Evolutionary conservation across 108 stramenopile genomes (phyloP), one percentile per base, ranked within the genome.

Genomic region (Chaetoceros tenuissimus): DNA sequence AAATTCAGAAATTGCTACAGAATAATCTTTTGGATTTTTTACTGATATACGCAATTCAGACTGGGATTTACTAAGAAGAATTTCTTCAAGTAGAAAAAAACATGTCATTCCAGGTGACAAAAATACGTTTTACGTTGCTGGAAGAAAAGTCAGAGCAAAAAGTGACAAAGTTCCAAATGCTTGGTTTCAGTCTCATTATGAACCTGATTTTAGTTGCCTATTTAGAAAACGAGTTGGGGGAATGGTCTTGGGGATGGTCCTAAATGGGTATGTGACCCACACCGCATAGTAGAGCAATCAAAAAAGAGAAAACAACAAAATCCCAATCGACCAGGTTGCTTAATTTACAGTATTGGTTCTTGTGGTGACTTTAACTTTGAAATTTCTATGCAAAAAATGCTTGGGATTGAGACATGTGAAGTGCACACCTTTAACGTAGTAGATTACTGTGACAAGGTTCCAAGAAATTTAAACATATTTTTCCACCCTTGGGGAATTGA

Each of bases 251-350:
- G 76, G 7, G 79, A 83, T 60, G 83, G 83, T 18, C 73, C 68
- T 45, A 86, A 81, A 31, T 81, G 84, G 84, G 54, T 70, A 24
- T 82, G 81, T 59, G 72, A 80, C 49, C 76, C 79, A 3, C 73
- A 80, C 61, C 59, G 72, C 49, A 65, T 77, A 10, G 45, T 17
- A 31, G 34, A 53, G 43, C 8, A 55, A 34, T 22, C 40, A 13
- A 48, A 50, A 51, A 16, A 45, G 10, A 26, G 24, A 22, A 34
- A 22, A 8, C 46, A 29, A n/a, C 27, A 59, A 48, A 1, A 29
- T 5, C 3, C 22, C 1, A n/a, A 1, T 28, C 10, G 53, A 48
- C 53, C 64, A 1, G 65, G 62, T 19, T 78, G 81, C 54, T 55
- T 84, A 31, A 22, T 84, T 0, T 84, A 84, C 29, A 68, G 66